Conservation (phyloP, 768 basidiomycete species). For the Leccinum pellstonianum region DNA sequence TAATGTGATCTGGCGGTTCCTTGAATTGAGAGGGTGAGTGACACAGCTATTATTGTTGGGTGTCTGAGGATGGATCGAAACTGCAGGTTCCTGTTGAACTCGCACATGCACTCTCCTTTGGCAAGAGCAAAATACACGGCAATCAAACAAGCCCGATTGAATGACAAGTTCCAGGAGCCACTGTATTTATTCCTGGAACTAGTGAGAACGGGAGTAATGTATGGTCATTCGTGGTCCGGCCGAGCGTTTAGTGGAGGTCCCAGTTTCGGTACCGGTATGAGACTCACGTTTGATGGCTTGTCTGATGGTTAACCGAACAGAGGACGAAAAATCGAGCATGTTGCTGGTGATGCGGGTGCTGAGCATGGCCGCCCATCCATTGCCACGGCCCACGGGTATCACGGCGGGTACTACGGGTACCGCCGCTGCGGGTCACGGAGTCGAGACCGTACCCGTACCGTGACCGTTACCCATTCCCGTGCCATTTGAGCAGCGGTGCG, state of each 20-base stretch:
- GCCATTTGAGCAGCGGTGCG: too few species aligned
- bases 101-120: conserved; percentile 85
- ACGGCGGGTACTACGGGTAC: too few species aligned
- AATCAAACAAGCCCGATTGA: conserved; percentile 73
- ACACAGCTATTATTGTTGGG: neutral
- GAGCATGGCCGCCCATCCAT: conserved; percentile 50
- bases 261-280: conserved; percentile 84
- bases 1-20: conserved; percentile 97
- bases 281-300: conserved; percentile 28
- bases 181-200: conserved; percentile 94
- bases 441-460: too few species aligned
- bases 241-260: conserved; percentile 92
- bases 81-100: conserved; percentile 80
- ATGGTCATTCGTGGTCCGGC: conserved; percentile 87
- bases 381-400: too few species aligned
- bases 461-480: too few species aligned
- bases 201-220: conserved; percentile 94
- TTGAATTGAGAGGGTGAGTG: conserved; percentile 86
- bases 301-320: conserved; percentile 42
- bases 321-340: conserved; percentile 94
- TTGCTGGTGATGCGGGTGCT: conserved; percentile 94
- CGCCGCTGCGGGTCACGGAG: too few species aligned
- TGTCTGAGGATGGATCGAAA: conserved; percentile 8
- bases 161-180: conserved; percentile 98
- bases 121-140: conserved; percentile 91